Evolutionary conservation across 495 filamentous ascomycete genomes (phyloP), one percentile per base, ranked within the genome.

Genomic region (Tuber microsphaerosporum): DNA sequence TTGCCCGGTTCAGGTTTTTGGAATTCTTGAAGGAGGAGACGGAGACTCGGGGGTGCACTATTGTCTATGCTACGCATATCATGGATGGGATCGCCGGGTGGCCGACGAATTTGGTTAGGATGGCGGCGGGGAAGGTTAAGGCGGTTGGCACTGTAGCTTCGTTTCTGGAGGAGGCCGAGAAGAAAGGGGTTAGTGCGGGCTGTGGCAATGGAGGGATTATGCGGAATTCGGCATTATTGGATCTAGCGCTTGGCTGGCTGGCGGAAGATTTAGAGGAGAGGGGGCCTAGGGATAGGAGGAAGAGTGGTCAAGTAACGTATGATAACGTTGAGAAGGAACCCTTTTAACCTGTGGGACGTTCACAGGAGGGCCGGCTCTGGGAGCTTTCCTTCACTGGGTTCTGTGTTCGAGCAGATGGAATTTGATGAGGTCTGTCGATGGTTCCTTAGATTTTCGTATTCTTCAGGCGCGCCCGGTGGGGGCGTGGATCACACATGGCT

Each of bases 11-110:
- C 75, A 91, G 93, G 79, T 99, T 99, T 83, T 86, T 99, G n/a
- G 84, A 85, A 3, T 99, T 93, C 83, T 82, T 99, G 81, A 92
- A 93, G 82, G 86, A 87, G 34, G 95, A 99, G 88, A 97, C 95
- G 0, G 91, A 94, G 85, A 85, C 81, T 10, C 85, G 96, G 70
- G 84, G 88, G 16, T 97, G 93, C 82, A 97, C 95, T 3, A 92
- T 99, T 79, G 94, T 98, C 41, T 99, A 99, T 84, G 95, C 95
- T 39, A 98, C 95, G 31, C 95, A 99, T 83, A 97, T 99, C 73
- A 83, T 99, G 80, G 95, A 99, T 82, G 96, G 97, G 77, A 83
- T 97, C 41, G 92, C 92, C 0, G 89, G 89, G 46, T 99, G 95
- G 95, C 95, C 95, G 71, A 97, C 91, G 0, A 94, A 99, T 85